Base-by-base conservation (phyloP, 768 basidiomycete genomes). In the Pleurotus tuoliensis region DNA sequence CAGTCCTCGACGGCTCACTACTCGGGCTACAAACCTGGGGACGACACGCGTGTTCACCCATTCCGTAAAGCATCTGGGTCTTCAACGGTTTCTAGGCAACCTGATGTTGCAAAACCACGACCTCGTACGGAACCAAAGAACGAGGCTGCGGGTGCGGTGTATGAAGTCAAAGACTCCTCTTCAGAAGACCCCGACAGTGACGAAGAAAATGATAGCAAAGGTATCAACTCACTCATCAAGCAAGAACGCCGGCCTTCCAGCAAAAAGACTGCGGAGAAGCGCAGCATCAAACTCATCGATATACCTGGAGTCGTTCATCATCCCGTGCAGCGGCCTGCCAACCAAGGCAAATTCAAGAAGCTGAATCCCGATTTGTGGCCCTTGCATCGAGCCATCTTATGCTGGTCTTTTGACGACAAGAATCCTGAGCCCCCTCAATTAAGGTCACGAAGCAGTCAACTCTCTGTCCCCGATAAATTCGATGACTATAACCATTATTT, bases 321-420 rank as follows among this genome's bases (percentile, higher is more conserved):
- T 34, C 71, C 78, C 7, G 71, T 77, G 15, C 72, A 79, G 60
- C 78, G 82, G 47, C 75, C 84, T 34, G 61, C 85, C 40, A 71
- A 75, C 27, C 78, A 81, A 50, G 84, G 88, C 15, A 82, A 85
- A 55, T 82, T 82, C 24, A 83, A 82, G 16, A 78, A 80, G 56
- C 75, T 95, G 63, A 88, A 85, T 64, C 96, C 94, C 2, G 87
- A 98, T 63, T 77, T 95, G 16, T 84, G 86, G 27, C 78, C 76
- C 5, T 83, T 99, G 18, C 89, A 96, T 68, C 84, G 83, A 46
- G 72, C 77, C 8, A 76, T 98, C 25, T 71, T 99, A 1, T 86
- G 90, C 0, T 99, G 97, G 97, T 76, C 90, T 67, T 93, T 93
- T 59, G 80, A 87, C 46, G 82, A 92, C 61, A 67, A 66, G 9